Base-by-base conservation (phyloP, 768 basidiomycete species). In the Mycena haematopus region DNA sequence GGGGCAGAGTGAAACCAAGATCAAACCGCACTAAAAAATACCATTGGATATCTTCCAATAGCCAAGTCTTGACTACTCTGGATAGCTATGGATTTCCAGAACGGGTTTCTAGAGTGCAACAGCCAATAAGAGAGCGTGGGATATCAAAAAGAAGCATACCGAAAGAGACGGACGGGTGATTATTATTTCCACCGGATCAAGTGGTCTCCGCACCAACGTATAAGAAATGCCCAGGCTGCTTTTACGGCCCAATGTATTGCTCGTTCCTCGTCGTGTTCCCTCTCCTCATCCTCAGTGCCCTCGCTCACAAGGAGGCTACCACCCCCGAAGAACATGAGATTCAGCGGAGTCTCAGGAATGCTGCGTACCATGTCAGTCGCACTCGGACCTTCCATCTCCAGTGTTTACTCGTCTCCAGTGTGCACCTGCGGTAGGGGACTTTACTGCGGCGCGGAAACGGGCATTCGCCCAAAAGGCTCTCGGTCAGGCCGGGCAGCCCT, bases 401-500 rank as follows among this genome's bases (percentile, higher is more conserved):
- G 17, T 49, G 29, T 14, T 56, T n/a, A 52, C 27, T 22, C 50
- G 11, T 36, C 1, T 60, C 13, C 15, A 85, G 84, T 86, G 84
- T 51, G 82, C 84, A 36, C 82, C 83, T 1, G 81, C 83, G 0
- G 75, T 86, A 1, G 84, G 79, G 52, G 77, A 78, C 47, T 85
- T 80, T 62, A 84, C 84, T 8, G 81, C 82, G 3, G 72, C 79
- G 33, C 74, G 84, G 6, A 81, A 82, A 63, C 80, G 78, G 15
- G 74, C 78, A 24, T 85, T 79, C 73, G 78, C 80, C 1, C 81
- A 80, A 56, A 78, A 79, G 53, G 79, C 80, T 8, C 69, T 80
- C 13, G 66, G 66, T 21, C 11, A 24, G 45, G 72, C 75, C n/a
- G 79, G 80, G 2, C 74, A 68, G 17, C 78, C 80, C 6, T 60